These are phyloP conservation scores for Metarhizium humberi DNA, from an alignment of 2,329 filamentous ascomycete genomes.

Conservation along the genomic window DNA sequence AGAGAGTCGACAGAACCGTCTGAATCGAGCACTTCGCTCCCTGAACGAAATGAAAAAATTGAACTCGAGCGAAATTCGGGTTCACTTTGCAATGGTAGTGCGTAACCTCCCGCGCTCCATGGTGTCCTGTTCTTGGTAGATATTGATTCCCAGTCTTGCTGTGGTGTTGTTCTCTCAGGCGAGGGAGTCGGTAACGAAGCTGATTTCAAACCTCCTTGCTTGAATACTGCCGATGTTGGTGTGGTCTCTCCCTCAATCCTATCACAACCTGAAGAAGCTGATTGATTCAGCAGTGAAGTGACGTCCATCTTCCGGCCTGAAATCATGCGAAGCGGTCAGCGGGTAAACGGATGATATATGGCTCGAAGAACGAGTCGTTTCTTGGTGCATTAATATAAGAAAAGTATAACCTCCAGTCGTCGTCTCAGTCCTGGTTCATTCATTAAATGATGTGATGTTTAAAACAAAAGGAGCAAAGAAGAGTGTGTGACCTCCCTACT, in stretches of 20 bases:
- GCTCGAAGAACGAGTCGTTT: not conserved
- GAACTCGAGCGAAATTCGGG: conserved; percentile 20
- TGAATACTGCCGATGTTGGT: conserved; percentile 3
- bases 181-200: conserved; percentile 23
- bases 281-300: conserved; percentile 29
- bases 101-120: conserved; percentile 43
- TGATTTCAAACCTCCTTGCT: conserved; percentile 3
- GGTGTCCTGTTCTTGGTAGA: conserved; percentile 29
- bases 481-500: not conserved
- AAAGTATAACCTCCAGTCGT: not conserved
- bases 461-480: not conserved
- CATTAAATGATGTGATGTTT: not conserved
- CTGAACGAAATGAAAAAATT: conserved; percentile 13
- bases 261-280: conserved; percentile 9
- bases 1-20: conserved; percentile 12
- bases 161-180: conserved; percentile 19
- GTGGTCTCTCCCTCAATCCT: conserved; percentile 7
- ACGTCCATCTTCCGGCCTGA: conserved; percentile 27
- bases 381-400: not conserved
- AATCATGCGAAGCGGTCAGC: not conserved
- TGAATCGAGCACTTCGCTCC: conserved; percentile 14
- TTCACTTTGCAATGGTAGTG: conserved; percentile 32
- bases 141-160: conserved; percentile 12
- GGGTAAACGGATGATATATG: not conserved
- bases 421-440: not conserved